Conservation (phyloP, 1,284 basidiomycete species). For the Salmacisia buchloeana region DNA sequence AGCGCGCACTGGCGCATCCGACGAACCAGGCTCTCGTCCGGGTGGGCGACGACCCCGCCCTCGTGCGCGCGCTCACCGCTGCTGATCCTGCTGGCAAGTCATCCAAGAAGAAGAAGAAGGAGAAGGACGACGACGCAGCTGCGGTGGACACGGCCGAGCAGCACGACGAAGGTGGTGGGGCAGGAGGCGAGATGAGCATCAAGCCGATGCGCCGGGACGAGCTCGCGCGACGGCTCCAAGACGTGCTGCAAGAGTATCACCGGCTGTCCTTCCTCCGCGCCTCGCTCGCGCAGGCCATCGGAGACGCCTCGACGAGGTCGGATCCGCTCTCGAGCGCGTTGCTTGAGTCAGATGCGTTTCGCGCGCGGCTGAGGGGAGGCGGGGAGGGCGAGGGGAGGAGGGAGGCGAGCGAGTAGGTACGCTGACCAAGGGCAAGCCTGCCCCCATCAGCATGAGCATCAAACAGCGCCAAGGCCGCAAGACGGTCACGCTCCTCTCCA, state of each 20-base stretch:
- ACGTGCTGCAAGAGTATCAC: not conserved
- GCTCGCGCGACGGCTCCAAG: not conserved
- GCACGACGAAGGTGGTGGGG: not conserved
- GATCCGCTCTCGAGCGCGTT: not conserved
- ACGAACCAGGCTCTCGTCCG: not conserved
- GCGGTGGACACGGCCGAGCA: not conserved
- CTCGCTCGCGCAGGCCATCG: not conserved
- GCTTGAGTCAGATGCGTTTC: not conserved
- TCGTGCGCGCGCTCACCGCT: not conserved
- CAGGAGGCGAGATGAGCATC: too few species aligned
- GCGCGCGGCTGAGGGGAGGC: not conserved
- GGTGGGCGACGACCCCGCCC: not conserved
- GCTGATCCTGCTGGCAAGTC: not conserved
- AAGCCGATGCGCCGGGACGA: not conserved
- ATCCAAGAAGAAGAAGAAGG: not conserved
- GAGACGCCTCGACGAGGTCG: not conserved
- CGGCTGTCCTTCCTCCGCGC: not conserved
- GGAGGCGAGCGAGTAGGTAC: not conserved
- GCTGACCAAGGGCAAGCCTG: not conserved
- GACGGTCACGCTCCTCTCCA: not conserved
- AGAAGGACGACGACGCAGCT: not conserved
- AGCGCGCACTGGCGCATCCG: not conserved
- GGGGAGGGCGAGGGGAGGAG: too few species aligned
- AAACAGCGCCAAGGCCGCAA: conserved; percentile 4
- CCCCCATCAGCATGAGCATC: conserved; percentile 2